Percentiles rank a stretch among this genome's conserved stretches.
phyloP scores from a whole-genome alignment of 441 rosid species.

The Syzygium syzygioides region DNA sequence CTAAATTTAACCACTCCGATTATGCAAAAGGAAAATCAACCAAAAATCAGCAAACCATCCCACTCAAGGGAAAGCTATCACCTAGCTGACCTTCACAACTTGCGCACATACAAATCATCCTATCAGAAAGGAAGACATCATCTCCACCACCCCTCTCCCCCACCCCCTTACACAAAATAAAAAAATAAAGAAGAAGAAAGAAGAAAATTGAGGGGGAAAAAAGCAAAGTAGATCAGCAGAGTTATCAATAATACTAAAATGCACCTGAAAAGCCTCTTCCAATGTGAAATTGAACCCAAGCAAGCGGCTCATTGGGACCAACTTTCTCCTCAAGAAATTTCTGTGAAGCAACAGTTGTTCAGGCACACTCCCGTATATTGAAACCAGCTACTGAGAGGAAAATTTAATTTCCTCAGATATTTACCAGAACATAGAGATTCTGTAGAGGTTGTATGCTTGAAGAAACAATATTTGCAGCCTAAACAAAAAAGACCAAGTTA shows the following conservation, averaged over 20 bases:
- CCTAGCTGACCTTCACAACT: not conserved
- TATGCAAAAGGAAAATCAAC: not conserved
- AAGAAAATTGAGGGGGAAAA: not conserved
- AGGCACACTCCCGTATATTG: not conserved
- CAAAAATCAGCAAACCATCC: not conserved
- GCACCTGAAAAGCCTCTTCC: slow-evolving; percentile 70
- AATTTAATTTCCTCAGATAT: slow-evolving; percentile 5
- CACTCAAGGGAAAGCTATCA: not conserved
- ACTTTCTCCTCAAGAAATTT: slow-evolving; percentile 48
- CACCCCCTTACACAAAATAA: not conserved
- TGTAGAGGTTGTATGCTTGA: slow-evolving; percentile 82
- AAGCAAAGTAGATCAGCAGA: not conserved
- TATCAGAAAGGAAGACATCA: not conserved
- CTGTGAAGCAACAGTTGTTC: slow-evolving; percentile 21
- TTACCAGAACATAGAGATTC: slow-evolving; percentile 48
- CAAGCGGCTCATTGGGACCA: slow-evolving; percentile 31
- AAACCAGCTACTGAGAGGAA: not conserved
- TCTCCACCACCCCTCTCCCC: not conserved
- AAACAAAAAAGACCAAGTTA: not conserved
- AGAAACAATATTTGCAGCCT: slow-evolving; percentile 68
- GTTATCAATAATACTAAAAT: not conserved
- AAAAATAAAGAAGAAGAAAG: not conserved
- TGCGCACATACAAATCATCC: not conserved
- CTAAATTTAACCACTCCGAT: not conserved
- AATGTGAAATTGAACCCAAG: slow-evolving; percentile 48